Conservation (phyloP, 768 basidiomycete species). For the Lyophyllum shimeji region DNA sequence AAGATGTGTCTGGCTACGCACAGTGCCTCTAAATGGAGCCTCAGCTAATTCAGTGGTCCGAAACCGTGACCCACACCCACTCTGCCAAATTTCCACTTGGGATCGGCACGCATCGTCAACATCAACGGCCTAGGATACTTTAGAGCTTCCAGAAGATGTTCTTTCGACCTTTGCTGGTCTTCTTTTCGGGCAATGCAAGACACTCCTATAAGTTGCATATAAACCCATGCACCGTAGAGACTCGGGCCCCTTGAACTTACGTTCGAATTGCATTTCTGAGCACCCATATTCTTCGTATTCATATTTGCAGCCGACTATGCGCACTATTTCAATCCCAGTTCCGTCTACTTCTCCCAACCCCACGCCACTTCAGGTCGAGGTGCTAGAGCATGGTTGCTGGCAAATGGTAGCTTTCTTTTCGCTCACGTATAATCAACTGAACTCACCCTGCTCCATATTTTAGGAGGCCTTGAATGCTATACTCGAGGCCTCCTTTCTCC, state of each 20-base stretch:
- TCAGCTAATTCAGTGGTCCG: too few species aligned
- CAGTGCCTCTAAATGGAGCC: too few species aligned
- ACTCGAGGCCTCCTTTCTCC: not conserved
- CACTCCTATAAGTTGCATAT: not conserved
- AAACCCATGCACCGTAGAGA: not conserved
- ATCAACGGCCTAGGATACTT: not conserved
- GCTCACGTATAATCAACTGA: not conserved
- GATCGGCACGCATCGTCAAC: not conserved
- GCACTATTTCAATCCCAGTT: not conserved
- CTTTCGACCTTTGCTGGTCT: not conserved
- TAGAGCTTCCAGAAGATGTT: not conserved
- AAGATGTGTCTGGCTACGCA: too few species aligned
- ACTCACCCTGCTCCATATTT: not conserved
- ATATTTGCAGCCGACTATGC: not conserved
- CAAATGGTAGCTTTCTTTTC: not conserved
- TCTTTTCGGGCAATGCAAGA: not conserved
- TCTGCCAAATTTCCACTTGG: too few species aligned
- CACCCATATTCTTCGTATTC: not conserved
- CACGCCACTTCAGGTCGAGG: not conserved
- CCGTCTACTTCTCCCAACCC: not conserved
- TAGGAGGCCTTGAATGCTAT: conserved; percentile 5
- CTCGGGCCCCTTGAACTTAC: not conserved
- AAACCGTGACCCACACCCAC: too few species aligned
- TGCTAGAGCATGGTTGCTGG: not conserved
- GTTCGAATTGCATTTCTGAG: not conserved